These are phyloP conservation scores for Plasmodiophora brassicae DNA, from an alignment of 208 protist genomes.

Conservation along the genomic window DNA sequence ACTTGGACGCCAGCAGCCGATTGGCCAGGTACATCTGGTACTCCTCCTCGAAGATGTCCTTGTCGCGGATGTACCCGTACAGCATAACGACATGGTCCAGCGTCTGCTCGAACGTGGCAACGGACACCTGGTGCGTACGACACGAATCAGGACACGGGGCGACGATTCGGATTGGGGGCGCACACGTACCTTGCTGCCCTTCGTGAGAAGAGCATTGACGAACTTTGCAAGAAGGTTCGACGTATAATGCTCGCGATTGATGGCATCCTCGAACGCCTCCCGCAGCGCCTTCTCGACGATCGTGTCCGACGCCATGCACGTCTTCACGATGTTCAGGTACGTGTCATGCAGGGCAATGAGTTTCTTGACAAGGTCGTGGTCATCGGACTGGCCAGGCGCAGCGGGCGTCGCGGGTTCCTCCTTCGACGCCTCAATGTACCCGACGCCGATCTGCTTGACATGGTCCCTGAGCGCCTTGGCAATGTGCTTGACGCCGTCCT, in stretches of 20 bases:
- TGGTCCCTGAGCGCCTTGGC: constrained; percentile 29
- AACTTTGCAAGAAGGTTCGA: constrained; percentile 43
- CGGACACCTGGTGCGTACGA: not conserved
- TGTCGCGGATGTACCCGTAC: constrained; percentile 47
- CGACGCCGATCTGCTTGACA: constrained; percentile 37
- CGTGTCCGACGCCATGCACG: constrained; percentile 34
- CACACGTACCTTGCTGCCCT: constrained; percentile 37
- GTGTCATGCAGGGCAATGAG: constrained; percentile 42
- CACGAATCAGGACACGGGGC: not conserved
- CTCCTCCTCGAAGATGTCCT: constrained; percentile 47
- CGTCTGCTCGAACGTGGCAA: constrained; percentile 39
- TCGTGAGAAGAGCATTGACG: constrained; percentile 38
- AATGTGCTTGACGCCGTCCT: constrained; percentile 40
- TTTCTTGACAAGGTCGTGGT: constrained; percentile 43
- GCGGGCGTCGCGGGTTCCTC: not conserved
- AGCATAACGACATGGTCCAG: constrained; percentile 49
- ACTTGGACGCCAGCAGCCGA: constrained; percentile 37
- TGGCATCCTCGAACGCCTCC: constrained; percentile 42
- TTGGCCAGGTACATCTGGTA: constrained; percentile 41
- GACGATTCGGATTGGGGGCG: not conserved
- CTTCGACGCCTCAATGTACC: constrained; percentile 29
- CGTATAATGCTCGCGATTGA: constrained; percentile 42
- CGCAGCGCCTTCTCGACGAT: constrained; percentile 41
- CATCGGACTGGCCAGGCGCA: constrained; percentile 1
- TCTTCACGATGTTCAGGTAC: constrained; percentile 41